Evolutionary conservation across 208 protist species (phyloP).

Genomic region (Acanthamoeba castellanii): DNA sequence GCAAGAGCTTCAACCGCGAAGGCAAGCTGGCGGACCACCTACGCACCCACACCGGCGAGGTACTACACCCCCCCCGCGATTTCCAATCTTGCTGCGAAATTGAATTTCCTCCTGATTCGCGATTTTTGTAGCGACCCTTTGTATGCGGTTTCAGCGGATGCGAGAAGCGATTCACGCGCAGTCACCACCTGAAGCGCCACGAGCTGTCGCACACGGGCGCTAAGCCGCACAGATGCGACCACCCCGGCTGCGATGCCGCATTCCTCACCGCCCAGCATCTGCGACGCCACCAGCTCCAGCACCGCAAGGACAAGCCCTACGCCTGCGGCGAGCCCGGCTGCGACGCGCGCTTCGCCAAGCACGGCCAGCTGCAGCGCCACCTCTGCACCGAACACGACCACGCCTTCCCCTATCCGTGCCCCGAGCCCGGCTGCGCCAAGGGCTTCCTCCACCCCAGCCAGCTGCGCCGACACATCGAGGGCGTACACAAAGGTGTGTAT

Average conservation of each 20-base stretch:
- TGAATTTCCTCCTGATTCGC: not conserved
- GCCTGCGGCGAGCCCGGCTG: slow-evolving; percentile 50
- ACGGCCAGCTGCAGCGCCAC: slow-evolving; percentile 51
- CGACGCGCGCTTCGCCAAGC: slow-evolving; percentile 61
- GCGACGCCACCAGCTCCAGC: slow-evolving; percentile 10
- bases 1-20: slow-evolving; percentile 42
- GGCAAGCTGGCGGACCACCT: slow-evolving; percentile 36
- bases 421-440: slow-evolving; percentile 19
- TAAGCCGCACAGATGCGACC: slow-evolving; percentile 55
- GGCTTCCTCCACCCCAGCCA: slow-evolving; percentile 50
- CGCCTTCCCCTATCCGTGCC: slow-evolving; percentile 16
- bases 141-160: slow-evolving; percentile 26
- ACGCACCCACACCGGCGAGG: slow-evolving; percentile 55
- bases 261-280: slow-evolving; percentile 50
- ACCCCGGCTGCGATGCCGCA: slow-evolving; percentile 3
- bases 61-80: not conserved
- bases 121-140: not conserved
- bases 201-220: slow-evolving; percentile 32
- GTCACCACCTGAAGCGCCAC: slow-evolving; percentile 43
- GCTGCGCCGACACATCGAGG: slow-evolving; percentile 41
- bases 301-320: slow-evolving; percentile 42
- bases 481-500: slow-evolving; percentile 36
- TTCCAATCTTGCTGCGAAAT: not conserved
- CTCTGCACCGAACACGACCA: slow-evolving; percentile 26
- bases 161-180: slow-evolving; percentile 45